Percentiles rank a stretch among this genome's conserved stretches.
These are phyloP conservation scores for Chrysopogon serrulatus DNA, from an alignment of 176 grass and related monocot species.

Conservation along the genomic window DNA sequence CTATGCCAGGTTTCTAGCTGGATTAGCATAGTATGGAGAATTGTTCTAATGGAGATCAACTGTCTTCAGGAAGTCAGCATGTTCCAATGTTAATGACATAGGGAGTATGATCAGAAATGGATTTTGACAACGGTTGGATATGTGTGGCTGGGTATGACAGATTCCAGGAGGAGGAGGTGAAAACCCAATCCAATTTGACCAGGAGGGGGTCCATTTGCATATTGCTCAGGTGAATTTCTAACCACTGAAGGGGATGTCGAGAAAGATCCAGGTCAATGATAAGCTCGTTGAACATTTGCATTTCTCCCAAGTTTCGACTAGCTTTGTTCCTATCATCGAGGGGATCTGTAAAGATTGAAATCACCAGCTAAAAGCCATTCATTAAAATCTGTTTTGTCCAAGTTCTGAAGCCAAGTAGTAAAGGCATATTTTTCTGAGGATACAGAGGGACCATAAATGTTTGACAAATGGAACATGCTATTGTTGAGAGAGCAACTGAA, in stretches of 20 bases:
- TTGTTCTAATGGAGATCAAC: background rate
- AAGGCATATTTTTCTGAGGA: fast-evolving
- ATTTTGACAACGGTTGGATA: background rate
- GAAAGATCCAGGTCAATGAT: background rate
- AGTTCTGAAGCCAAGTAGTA: background rate
- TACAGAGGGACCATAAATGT: background rate
- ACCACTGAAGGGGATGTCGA: too few relatives aligned
- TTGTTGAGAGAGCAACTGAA: too few relatives aligned
- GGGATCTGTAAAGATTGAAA: too few relatives aligned
- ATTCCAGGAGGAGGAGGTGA: background rate
- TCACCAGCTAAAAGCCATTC: background rate
- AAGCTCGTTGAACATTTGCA: background rate
- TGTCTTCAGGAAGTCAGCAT: fast-evolving
- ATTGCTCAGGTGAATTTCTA: too few relatives aligned
- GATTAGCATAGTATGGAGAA: background rate
- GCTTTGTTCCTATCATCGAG: too few relatives aligned
- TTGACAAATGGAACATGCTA: background rate
- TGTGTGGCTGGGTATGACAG: background rate
- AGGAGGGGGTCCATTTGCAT: background rate
- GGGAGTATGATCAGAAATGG: background rate
- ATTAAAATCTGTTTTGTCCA: background rate
- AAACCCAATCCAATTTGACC: background rate
- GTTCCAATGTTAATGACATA: background rate
- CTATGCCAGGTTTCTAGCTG: background rate
- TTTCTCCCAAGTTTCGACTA: background rate